phyloP scores from a whole-genome alignment of 2,329 filamentous ascomycete genomes.

The Cadophora sp. region DNA sequence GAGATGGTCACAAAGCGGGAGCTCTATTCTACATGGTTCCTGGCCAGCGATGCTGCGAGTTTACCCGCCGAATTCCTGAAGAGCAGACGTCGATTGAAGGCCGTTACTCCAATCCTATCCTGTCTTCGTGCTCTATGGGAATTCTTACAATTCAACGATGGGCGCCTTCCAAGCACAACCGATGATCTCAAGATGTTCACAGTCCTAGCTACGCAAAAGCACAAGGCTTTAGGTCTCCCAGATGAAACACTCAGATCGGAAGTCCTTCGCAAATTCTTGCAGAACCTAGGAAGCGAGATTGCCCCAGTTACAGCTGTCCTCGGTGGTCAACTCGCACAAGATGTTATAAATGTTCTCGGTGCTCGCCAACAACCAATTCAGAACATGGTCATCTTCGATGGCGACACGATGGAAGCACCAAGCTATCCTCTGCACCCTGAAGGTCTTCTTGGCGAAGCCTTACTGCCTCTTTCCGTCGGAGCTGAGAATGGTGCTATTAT shows the following conservation, averaged over 20 bases:
- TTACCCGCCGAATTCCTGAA: constrained; percentile 74
- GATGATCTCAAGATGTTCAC: constrained; percentile 80
- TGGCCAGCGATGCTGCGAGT: constrained; percentile 79
- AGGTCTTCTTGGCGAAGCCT: constrained; percentile 57
- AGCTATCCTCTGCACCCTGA: constrained; percentile 84
- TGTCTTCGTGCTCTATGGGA: constrained; percentile 92
- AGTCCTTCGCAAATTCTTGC: constrained; percentile 82
- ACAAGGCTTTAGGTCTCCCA: constrained; percentile 75
- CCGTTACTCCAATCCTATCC: constrained; percentile 83
- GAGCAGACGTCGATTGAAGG: constrained; percentile 71
- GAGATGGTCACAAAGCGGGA: constrained; percentile 94
- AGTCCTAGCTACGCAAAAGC: constrained; percentile 76
- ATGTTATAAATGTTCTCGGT: constrained; percentile 95
- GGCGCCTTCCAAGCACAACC: constrained; percentile 60
- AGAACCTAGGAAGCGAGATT: constrained; percentile 84
- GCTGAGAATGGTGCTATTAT: constrained; percentile 36
- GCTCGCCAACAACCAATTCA: constrained; percentile 93
- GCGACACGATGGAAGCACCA: constrained; percentile 76
- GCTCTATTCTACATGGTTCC: constrained; percentile 83
- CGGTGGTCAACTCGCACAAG: constrained; percentile 89
- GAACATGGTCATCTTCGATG: constrained; percentile 92
- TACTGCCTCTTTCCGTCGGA: constrained; percentile 47
- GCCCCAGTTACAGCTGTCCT: constrained; percentile 88
- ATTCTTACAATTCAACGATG: constrained; percentile 68
- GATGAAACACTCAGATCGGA: constrained; percentile 70